Evolutionary conservation across 768 basidiomycete genomes (phyloP).

Genomic region (Xanthoconium stramineum): DNA sequence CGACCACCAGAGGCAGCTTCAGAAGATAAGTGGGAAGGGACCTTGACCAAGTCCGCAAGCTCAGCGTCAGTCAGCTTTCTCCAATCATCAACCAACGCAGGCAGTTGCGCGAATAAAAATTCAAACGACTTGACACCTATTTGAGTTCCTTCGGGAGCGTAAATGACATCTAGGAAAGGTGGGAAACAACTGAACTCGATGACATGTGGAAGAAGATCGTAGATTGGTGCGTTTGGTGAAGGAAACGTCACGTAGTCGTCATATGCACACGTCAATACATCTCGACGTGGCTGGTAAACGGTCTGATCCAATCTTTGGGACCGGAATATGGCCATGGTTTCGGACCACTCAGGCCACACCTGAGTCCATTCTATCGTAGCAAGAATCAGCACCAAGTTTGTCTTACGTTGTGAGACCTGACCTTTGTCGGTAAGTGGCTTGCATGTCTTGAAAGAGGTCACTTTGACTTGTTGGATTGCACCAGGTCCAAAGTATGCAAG

Average conservation of each 20-base stretch:
- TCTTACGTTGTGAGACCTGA: not conserved
- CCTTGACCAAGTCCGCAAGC: not conserved
- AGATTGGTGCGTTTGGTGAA: not conserved
- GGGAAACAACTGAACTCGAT: not conserved
- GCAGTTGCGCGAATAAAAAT: conserved; percentile 6
- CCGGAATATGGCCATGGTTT: not conserved
- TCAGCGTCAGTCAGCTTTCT: not conserved
- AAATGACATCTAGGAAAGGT: not conserved
- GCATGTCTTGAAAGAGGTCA: conserved; percentile 8
- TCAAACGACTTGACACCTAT: not conserved
- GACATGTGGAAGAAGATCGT: not conserved
- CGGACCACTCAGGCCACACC: not conserved
- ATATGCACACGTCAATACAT: not conserved
- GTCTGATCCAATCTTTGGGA: not conserved
- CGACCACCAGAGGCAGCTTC: not conserved
- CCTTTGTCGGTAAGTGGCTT: conserved; percentile 10
- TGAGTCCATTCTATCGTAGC: not conserved
- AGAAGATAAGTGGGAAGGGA: not conserved
- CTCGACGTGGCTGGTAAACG: conserved; percentile 4
- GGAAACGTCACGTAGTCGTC: not conserved
- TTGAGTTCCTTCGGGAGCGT: not conserved
- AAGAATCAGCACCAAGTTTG: not conserved
- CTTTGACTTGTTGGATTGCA: not conserved
- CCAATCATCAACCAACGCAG: not conserved
- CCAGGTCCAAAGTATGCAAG: conserved; percentile 1